Percentiles rank a stretch among this genome's conserved stretches.
These are phyloP conservation scores for Suillus americanus DNA, from an alignment of 768 basidiomycete genomes.

Conservation along the genomic window DNA sequence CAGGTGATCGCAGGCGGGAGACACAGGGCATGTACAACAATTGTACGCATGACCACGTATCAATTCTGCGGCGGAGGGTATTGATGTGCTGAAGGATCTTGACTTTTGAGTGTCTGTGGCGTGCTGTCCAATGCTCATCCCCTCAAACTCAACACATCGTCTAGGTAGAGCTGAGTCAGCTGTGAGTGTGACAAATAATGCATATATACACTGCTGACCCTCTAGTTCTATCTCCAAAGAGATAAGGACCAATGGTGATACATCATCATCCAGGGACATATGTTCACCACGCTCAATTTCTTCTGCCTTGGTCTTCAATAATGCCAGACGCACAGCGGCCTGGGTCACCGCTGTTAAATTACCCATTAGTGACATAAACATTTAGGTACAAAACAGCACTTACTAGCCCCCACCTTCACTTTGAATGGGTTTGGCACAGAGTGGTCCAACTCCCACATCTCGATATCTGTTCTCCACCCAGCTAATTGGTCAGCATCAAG, in stretches of 20 bases:
- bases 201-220: constrained; percentile 30
- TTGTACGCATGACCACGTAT: not conserved
- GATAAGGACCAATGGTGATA: constrained; percentile 27
- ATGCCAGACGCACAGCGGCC: constrained; percentile 15
- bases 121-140: not conserved
- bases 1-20: not conserved
- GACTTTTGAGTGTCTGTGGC: not conserved
- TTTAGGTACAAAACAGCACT: not conserved
- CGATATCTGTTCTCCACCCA: constrained; percentile 19
- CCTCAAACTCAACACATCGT: not conserved
- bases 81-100: not conserved
- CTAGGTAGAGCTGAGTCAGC: not conserved
- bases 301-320: constrained; percentile 23
- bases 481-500: not conserved
- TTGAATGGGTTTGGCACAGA: constrained; percentile 21
- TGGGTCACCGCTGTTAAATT: constrained; percentile 11
- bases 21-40: not conserved
- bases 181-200: not conserved
- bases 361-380: not conserved
- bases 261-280: constrained; percentile 2
- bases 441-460: constrained; percentile 24
- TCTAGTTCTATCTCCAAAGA: constrained; percentile 33
- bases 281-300: constrained; percentile 6
- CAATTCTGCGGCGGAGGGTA: not conserved
- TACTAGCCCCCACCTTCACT: constrained; percentile 8